Evolutionary conservation across 73 alveolate genomes (phyloP).

Genomic region (Paramecium primaurelia): DNA sequence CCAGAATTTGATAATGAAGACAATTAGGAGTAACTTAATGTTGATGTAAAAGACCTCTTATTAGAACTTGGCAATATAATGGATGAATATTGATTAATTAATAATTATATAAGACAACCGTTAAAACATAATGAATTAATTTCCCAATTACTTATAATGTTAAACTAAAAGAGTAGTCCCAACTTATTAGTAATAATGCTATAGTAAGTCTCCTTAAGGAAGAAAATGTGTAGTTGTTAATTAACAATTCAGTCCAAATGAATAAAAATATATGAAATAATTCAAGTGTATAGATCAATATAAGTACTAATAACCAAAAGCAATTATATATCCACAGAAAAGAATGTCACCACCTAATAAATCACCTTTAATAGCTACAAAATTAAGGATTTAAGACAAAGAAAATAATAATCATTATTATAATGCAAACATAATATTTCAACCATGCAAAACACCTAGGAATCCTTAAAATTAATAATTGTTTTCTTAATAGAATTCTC

Average conservation of each 20-base stretch:
- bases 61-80: neutral
- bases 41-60: neutral
- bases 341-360: neutral
- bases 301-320: neutral
- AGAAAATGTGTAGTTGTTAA: neutral
- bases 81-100: constrained; percentile 30
- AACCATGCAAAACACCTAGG: neutral
- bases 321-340: neutral
- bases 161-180: neutral
- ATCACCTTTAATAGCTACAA: neutral
- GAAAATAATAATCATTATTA: neutral
- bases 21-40: neutral
- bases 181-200: neutral
- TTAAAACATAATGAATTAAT: neutral
- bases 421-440: neutral
- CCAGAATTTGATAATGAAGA: neutral
- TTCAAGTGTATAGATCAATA: neutral
- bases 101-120: constrained; percentile 8
- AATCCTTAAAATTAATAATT: neutral
- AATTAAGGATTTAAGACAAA: neutral
- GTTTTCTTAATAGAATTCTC: neutral
- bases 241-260: neutral
- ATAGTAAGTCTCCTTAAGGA: neutral
- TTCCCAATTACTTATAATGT: constrained; percentile 4
- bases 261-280: neutral